These are phyloP conservation scores for Ambrosiella beaveri DNA, from an alignment of 2,329 filamentous ascomycete genomes.

Conservation along the genomic window DNA sequence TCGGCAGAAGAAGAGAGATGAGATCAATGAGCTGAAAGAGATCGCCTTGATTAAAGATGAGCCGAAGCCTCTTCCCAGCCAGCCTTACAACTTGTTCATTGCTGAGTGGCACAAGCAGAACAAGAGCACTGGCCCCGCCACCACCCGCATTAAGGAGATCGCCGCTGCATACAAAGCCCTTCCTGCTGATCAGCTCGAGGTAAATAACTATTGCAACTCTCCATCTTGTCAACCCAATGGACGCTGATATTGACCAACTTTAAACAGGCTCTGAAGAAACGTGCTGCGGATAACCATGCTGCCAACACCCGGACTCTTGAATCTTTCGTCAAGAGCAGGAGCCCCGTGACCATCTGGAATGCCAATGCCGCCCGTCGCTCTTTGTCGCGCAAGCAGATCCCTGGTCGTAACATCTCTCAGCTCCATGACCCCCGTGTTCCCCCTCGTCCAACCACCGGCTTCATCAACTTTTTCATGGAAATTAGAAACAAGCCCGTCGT, in stretches of 20 bases:
- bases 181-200: slow-evolving; percentile 25
- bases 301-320: slow-evolving; percentile 21
- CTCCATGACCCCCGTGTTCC: slow-evolving; percentile 34
- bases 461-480: slow-evolving; percentile 3
- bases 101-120: slow-evolving; percentile 18
- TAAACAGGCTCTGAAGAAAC: slow-evolving; percentile 22
- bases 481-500: background rate
- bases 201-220: slow-evolving; percentile 18
- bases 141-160: slow-evolving; percentile 17
- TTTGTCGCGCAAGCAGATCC: background rate
- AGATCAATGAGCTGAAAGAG: slow-evolving; percentile 2
- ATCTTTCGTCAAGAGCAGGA: slow-evolving; percentile 21
- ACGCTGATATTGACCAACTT: no score
- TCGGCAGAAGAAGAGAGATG: background rate
- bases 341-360: background rate
- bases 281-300: slow-evolving; percentile 23
- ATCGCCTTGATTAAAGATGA: background rate
- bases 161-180: slow-evolving; percentile 24
- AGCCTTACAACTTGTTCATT: slow-evolving; percentile 23
- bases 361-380: background rate
- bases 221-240: background rate
- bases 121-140: background rate
- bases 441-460: slow-evolving; percentile 22
- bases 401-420: slow-evolving; percentile 8
- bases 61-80: slow-evolving; percentile 16